Evolutionary conservation across 805 yeast species (phyloP).

Genomic region (Wickerhamiella occidentalis): DNA sequence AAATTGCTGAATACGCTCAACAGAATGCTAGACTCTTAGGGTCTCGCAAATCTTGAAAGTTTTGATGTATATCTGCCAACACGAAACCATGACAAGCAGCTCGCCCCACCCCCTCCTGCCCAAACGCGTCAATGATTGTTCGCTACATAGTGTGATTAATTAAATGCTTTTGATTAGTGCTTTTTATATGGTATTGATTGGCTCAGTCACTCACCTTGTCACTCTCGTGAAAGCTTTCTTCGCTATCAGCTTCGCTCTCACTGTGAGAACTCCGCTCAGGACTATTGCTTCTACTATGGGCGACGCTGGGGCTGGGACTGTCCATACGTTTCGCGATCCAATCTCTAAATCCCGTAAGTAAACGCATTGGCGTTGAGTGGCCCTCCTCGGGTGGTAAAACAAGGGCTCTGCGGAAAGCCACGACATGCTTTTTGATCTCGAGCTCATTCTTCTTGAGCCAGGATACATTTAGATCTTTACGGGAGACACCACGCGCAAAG

Average conservation of each 20-base stretch:
- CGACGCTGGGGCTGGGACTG: conserved; percentile 7
- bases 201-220: background rate
- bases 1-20: too few relatives aligned
- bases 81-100: too few relatives aligned
- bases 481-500: conserved; percentile 93
- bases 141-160: too few relatives aligned
- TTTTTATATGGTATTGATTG: background rate
- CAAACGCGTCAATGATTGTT: too few relatives aligned
- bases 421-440: conserved; percentile 82
- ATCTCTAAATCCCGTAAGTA: conserved; percentile 8
- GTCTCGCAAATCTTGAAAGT: too few relatives aligned
- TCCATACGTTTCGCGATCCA: conserved; percentile 11
- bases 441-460: conserved; percentile 96
- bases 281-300: conserved; percentile 2
- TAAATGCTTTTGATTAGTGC: background rate
- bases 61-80: too few relatives aligned
- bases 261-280: background rate
- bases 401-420: conserved; percentile 74
- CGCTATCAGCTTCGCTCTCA: background rate
- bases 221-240: background rate
- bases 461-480: conserved; percentile 90
- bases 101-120: too few relatives aligned
- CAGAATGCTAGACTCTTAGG: too few relatives aligned
- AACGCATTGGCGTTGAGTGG: conserved; percentile 5
- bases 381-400: conserved; percentile 9